phyloP scores from a whole-genome alignment of 345 rosid species.

The Euphorbia tirucalli region DNA sequence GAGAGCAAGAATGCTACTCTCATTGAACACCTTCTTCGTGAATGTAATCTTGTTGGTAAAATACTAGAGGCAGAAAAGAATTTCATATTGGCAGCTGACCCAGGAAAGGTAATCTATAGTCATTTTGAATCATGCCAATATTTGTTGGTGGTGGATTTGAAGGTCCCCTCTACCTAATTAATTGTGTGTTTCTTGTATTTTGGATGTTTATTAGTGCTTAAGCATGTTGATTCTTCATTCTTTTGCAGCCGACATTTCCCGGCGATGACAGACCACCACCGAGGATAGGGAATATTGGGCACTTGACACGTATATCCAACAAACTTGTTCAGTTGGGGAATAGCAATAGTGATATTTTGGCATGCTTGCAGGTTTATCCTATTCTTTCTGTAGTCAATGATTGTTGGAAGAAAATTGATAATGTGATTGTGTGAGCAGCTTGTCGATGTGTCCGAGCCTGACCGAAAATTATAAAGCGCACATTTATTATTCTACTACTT shows the following conservation, averaged over 20 bases:
- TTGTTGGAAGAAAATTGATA: not conserved
- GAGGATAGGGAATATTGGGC: conserved; percentile 82
- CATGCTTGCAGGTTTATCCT: conserved; percentile 64
- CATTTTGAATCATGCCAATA: not conserved
- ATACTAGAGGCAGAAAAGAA: conserved; percentile 72
- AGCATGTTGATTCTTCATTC: conserved; percentile 17
- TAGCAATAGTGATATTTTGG: conserved; percentile 53
- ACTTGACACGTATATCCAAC: conserved; percentile 79
- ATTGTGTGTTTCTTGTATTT: conserved; percentile 7
- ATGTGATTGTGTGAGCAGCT: not conserved
- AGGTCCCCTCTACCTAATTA: conserved; percentile 9
- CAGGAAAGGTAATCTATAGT: conserved; percentile 51
- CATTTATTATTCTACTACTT: not conserved
- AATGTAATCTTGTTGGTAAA: conserved; percentile 68
- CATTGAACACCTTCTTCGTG: conserved; percentile 62
- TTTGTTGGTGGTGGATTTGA: not conserved
- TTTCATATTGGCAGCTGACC: conserved; percentile 40
- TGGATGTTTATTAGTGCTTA: conserved; percentile 14
- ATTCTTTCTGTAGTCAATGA: not conserved
- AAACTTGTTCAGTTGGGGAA: conserved; percentile 76
- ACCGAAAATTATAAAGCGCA: not conserved
- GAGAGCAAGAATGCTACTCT: conserved; percentile 69
- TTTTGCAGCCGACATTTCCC: conserved; percentile 68
- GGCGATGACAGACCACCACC: conserved; percentile 66
- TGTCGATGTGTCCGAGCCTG: not conserved